Base-by-base conservation (phyloP, 2,329 filamentous ascomycete genomes). In the Bertia moriformis region DNA sequence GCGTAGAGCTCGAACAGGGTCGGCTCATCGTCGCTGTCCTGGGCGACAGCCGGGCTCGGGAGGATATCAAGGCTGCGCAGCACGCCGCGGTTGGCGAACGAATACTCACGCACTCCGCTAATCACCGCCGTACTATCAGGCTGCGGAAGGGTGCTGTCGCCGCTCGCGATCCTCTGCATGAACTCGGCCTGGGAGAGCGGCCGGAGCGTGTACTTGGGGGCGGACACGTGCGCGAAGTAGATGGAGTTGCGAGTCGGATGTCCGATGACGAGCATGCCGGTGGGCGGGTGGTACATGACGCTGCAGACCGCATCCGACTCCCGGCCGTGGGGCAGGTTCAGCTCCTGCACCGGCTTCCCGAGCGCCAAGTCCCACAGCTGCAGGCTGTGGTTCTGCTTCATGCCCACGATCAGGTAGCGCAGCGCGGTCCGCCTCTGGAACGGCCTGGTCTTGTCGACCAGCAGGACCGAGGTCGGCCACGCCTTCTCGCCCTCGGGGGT, bases 351-450 rank as follows among this genome's bases (percentile, higher is more conserved):
- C 19, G 88, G 85, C 62, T 95, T 96, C 48, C 83, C 83, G 22
- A 98, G 78, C 32, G 84, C 87, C 53, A 98, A 78, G 65, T 98
- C 91, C 93, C 91, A 98, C 35, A 98, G 74, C 66, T 98, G 93
- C 45, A 98, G 76, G 41, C 88, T 93, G 63, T 98, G 91, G 60
- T 98, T 98, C 60, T 98, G 91, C 66, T 95, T 95, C 75, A 96
- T 87, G 51, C 91, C 91, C 45, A 98, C 85, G 55, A 98, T 80
- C 65, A 98, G 81, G 64, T 98, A 98, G 44, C 91, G 78, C 45
- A 95, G 69, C 38, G 93, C 88, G 52, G 84, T 82, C 43, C 83
- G 81, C 63, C 89, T 94, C 63, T 80, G 75, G 60, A 93, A 95
- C 36, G 91, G 87, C 45, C 88, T 83, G 60, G 88, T 78, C 68